phyloP scores from a whole-genome alignment of 2,329 filamentous ascomycete species.

The Chrysoporthe deuterocubensis region DNA sequence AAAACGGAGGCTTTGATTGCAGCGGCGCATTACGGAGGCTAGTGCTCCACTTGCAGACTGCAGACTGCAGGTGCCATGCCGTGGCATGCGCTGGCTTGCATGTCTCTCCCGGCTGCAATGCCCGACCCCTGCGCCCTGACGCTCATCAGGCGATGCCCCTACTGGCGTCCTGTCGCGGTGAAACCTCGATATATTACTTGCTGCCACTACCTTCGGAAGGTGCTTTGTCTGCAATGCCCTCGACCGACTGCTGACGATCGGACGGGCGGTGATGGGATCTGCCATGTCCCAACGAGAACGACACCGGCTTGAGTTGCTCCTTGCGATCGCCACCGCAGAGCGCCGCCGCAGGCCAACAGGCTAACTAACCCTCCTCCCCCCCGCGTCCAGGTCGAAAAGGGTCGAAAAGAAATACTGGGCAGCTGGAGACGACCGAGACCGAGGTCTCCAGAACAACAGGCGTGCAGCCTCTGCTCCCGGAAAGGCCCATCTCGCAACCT shows the following conservation, averaged over 20 bases:
- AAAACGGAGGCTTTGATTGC: slow-evolving; percentile 31
- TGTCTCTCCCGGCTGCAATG: slow-evolving; percentile 20
- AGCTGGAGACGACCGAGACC: no score
- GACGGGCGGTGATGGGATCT: not conserved
- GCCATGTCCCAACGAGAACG: not conserved
- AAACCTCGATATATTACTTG: slow-evolving; percentile 17
- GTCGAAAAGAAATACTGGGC: not conserved
- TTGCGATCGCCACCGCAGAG: not conserved
- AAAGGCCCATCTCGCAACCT: not conserved
- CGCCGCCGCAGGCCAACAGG: not conserved
- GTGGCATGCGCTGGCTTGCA: slow-evolving; percentile 27
- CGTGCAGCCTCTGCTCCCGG: not conserved
- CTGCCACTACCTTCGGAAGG: slow-evolving; percentile 6
- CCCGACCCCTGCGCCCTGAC: slow-evolving; percentile 16
- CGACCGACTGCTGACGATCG: not conserved
- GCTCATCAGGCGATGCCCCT: slow-evolving; percentile 2
- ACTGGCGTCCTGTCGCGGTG: slow-evolving; percentile 6
- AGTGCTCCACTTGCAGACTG: slow-evolving; percentile 27
- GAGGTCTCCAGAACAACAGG: not conserved
- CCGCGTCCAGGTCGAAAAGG: not conserved
- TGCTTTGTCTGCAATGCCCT: not conserved
- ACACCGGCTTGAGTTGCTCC: not conserved
- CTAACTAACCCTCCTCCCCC: not conserved
- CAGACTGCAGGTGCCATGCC: slow-evolving; percentile 8
- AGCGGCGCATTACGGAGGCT: slow-evolving; percentile 27